Conservation (phyloP, 108 stramenopile genomes). For the Cyclotella cryptica region DNA sequence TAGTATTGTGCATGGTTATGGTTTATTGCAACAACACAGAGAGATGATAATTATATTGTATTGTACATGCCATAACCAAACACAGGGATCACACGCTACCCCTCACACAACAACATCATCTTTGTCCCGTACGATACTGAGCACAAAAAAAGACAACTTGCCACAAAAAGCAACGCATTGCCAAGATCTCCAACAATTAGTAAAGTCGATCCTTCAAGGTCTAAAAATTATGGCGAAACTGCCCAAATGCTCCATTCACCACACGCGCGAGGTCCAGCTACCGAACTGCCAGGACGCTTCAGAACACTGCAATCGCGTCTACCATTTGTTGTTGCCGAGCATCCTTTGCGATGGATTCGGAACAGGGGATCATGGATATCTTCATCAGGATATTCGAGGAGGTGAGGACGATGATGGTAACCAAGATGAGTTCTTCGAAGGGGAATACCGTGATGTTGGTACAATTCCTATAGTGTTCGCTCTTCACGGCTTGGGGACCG, state of each 20-base stretch:
- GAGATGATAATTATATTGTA: too few relatives aligned
- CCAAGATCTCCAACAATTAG: too few relatives aligned
- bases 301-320: slow-evolving; percentile 10
- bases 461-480: too few relatives aligned
- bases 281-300: slow-evolving; percentile 15
- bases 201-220: too few relatives aligned
- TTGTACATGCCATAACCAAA: too few relatives aligned
- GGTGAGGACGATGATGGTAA: neutral
- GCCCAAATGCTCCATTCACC: slow-evolving; percentile 19
- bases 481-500: slow-evolving; percentile 54
- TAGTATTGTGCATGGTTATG: too few relatives aligned
- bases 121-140: too few relatives aligned
- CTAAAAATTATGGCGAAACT: slow-evolving; percentile 11
- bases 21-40: too few relatives aligned
- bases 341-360: slow-evolving; percentile 16
- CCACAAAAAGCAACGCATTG: too few relatives aligned
- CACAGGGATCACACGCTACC: too few relatives aligned
- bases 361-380: neutral
- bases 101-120: too few relatives aligned
- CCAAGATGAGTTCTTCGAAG: slow-evolving; percentile 15
- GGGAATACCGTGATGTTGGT: slow-evolving; percentile 16
- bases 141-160: too few relatives aligned
- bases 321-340: slow-evolving; percentile 17
- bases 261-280: slow-evolving; percentile 9
- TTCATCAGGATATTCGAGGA: neutral